Percentiles rank a stretch among this genome's conserved stretches.
These are phyloP conservation scores for Drosera spatulata DNA, from an alignment of 179 eudicot species.

Conservation along the genomic window DNA sequence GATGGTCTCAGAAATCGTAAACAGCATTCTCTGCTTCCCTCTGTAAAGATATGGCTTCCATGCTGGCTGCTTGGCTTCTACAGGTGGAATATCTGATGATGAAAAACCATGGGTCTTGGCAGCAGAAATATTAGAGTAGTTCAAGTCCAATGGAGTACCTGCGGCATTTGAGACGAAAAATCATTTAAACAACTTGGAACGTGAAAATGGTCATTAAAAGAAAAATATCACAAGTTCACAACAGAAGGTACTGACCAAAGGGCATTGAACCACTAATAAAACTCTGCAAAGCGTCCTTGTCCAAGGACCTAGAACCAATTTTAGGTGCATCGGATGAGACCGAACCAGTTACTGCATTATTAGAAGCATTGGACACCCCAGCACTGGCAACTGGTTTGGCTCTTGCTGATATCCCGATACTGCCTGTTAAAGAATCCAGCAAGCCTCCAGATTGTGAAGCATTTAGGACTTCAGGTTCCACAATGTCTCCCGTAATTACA, in stretches of 20 bases:
- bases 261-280: conserved; percentile 90
- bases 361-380: too few species aligned
- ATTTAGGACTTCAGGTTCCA: conserved; percentile 70
- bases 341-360: conserved; percentile 23
- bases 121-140: conserved; percentile 66
- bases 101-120: conserved; percentile 72
- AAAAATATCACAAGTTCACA: conserved; percentile 3
- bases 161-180: conserved; percentile 9
- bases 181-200: neutral
- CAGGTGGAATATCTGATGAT: conserved; percentile 63
- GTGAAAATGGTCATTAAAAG: too few species aligned
- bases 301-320: conserved; percentile 64
- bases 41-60: conserved; percentile 98
- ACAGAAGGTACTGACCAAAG: conserved; percentile 67
- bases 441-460: conserved; percentile 83
- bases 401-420: conserved; percentile 85
- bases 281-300: conserved; percentile 72
- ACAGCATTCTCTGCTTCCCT: conserved; percentile 81
- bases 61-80: conserved; percentile 94
- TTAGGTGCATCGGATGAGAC: conserved; percentile 59
- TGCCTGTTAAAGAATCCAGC: conserved; percentile 94
- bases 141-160: conserved; percentile 95
- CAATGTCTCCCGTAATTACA: conserved; percentile 56
- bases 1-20: conserved; percentile 70
- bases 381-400: conserved; percentile 41